These are phyloP conservation scores for Colletotrichum spaethianum DNA, from an alignment of 2,329 filamentous ascomycete species.

Conservation along the genomic window DNA sequence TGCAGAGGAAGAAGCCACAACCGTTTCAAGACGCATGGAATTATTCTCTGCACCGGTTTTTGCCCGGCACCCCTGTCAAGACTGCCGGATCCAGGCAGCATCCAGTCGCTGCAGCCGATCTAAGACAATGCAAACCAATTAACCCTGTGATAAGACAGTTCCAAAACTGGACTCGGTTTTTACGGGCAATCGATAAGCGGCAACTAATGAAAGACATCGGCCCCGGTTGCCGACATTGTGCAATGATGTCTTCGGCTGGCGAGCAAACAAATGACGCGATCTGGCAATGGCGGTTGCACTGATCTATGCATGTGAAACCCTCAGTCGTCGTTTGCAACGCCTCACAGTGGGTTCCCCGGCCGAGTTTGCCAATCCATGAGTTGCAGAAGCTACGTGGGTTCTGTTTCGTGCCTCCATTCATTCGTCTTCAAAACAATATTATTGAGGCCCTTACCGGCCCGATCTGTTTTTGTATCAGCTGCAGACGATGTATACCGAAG, in stretches of 20 bases:
- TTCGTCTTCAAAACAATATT: not conserved
- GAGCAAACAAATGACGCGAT: constrained; percentile 24
- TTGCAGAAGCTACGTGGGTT: not conserved
- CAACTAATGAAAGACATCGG: not conserved
- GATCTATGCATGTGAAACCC: constrained; percentile 16
- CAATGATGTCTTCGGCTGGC: not conserved
- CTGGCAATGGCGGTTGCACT: constrained; percentile 12
- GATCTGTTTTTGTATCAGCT: constrained; percentile 1
- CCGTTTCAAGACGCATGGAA: not conserved
- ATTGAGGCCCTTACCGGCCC: not conserved
- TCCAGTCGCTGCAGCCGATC: constrained; percentile 6
- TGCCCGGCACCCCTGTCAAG: constrained; percentile 6
- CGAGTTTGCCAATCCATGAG: not conserved
- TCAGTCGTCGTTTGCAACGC: constrained; percentile 26
- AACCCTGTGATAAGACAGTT: constrained; percentile 3
- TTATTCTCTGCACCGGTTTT: not conserved
- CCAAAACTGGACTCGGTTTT: not conserved
- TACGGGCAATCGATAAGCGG: not conserved
- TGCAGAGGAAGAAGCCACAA: not conserved
- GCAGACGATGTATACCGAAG: constrained; percentile 15
- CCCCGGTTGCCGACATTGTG: constrained; percentile 11
- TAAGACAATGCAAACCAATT: constrained; percentile 24
- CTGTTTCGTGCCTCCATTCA: not conserved
- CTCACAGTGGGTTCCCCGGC: not conserved
- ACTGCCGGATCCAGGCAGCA: not conserved